Percentiles rank a stretch among this genome's conserved stretches.
Conservation (phyloP, 139 green algal genomes). For the Ulvella scutata region DNA sequence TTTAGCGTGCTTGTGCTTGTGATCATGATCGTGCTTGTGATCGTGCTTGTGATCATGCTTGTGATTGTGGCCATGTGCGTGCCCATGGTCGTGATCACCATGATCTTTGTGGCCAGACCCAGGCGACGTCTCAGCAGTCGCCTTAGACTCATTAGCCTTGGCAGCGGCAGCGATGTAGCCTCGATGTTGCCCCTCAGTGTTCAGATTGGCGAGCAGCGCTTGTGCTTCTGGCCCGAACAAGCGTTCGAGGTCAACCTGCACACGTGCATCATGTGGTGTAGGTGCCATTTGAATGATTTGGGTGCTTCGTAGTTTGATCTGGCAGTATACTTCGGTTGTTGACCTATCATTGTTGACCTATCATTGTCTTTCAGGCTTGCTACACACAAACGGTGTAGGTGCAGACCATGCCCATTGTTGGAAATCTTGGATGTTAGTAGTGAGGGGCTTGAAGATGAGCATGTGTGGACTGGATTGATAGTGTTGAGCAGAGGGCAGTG, state of each 20-base stretch:
- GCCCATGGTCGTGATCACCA: constrained; percentile 22
- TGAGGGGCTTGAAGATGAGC: too few relatives aligned
- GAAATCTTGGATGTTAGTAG: too few relatives aligned
- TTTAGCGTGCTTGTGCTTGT: constrained; percentile 20
- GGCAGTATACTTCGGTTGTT: too few relatives aligned
- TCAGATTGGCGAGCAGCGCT: constrained; percentile 55
- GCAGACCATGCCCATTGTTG: too few relatives aligned
- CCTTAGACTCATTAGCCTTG: constrained; percentile 6
- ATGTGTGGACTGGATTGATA: too few relatives aligned
- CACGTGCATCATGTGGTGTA: too few relatives aligned
- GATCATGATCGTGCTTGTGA: constrained; percentile 20
- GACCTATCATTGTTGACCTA: too few relatives aligned
- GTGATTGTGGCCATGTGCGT: constrained; percentile 20
- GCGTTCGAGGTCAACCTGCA: constrained; percentile 34
- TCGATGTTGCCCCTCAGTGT: constrained; percentile 75
- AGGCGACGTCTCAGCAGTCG: not conserved
- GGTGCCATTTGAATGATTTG: too few relatives aligned
- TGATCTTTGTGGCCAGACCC: constrained; percentile 1
- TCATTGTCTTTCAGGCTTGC: too few relatives aligned
- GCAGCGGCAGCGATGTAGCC: constrained; percentile 55
- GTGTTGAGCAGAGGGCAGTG: too few relatives aligned
- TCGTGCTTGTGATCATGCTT: constrained; percentile 18
- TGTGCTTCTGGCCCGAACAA: constrained; percentile 39
- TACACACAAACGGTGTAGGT: too few relatives aligned
- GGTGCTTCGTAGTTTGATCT: too few relatives aligned